These are phyloP conservation scores for Trichoderma atrobrunneum DNA, from an alignment of 2,329 filamentous ascomycete species.

Conservation along the genomic window DNA sequence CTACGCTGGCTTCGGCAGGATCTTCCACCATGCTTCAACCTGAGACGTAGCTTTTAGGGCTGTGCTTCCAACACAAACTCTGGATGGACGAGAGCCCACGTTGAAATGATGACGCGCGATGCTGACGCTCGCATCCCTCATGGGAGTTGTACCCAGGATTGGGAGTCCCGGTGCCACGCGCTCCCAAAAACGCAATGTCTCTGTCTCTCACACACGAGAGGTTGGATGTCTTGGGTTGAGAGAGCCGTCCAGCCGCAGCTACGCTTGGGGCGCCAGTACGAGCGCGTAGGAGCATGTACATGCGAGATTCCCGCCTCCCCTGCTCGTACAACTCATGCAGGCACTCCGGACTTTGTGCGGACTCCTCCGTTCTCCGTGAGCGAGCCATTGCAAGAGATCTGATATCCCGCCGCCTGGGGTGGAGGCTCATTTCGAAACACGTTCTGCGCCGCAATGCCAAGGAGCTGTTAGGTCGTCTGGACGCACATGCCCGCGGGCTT, in stretches of 20 bases:
- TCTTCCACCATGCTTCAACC: not conserved
- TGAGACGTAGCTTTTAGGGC: conserved; percentile 11
- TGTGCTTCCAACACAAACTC: not conserved
- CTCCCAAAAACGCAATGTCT: not conserved
- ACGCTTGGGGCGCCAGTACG: not conserved
- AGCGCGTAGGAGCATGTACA: not conserved
- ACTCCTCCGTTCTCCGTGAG: not conserved
- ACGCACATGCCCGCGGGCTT: not conserved
- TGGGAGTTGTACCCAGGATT: not conserved
- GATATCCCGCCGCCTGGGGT: not conserved
- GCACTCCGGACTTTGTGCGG: not conserved
- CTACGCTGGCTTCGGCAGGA: not conserved
- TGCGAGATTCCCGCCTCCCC: not conserved
- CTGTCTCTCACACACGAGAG: not conserved
- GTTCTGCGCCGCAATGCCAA: conserved; percentile 14
- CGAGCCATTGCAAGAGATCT: conserved; percentile 3
- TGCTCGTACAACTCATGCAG: not conserved
- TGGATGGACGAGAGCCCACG: not conserved
- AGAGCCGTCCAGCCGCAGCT: not conserved
- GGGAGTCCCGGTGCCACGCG: not conserved
- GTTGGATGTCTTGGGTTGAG: not conserved
- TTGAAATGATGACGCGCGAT: conserved; percentile 12
- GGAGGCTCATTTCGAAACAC: conserved; percentile 10
- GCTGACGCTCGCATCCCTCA: not conserved
- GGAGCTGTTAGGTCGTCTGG: not conserved